Base-by-base conservation (phyloP, 306 rosid genomes). In the Ormosia emarginata region DNA sequence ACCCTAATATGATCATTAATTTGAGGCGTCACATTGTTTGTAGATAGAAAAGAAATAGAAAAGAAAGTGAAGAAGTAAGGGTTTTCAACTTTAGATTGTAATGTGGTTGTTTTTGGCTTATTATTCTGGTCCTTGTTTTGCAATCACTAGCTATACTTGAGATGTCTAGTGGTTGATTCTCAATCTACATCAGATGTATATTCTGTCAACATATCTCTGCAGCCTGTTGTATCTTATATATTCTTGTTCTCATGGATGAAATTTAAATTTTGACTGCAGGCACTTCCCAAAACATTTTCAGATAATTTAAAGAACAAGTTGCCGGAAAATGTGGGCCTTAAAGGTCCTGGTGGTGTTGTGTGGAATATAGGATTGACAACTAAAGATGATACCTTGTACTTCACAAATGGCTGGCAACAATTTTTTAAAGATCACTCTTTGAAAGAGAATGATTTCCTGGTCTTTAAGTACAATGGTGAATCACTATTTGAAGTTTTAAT, bases 391-490 rank as follows among this genome's bases (percentile, higher is more conserved):
- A 32, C 75, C 37, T 6, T 79, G 75, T 83, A 81, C 87, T 86
- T 93, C 24, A 74, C 64, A 2, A 52, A 79, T 0, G 95, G 97
- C 39, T 93, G 95, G 97, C 70, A 69, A 68, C 89, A 83, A 49
- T 93, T 93, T 72, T 84, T 79, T 56, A 83, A 78, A 79, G 95
- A 89, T 71, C 90, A 93, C 67, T 57, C 79, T 67, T 61, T 93
- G 81, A 85, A 53, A 68, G 90, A 86, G 86, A 87, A 87, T 84
- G 97, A 93, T 86, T 80, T 91, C 34, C 85, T 92, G 78, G 82
- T 90, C 64, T 92, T 92, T 65, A 89, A 84, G 80, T 92, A 88
- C 90, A 85, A 91, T 50, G 90, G 90, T 4, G 86, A 83, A 36
- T 82, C 92, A 3, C 77, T 58, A 75, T 89, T 92, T 76, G 93